A percentile compares a stretch with the other conserved stretches of the same genome.
Evolutionary conservation across 179 eudicot genomes (phyloP).

Genomic region (Silene coronaria): DNA sequence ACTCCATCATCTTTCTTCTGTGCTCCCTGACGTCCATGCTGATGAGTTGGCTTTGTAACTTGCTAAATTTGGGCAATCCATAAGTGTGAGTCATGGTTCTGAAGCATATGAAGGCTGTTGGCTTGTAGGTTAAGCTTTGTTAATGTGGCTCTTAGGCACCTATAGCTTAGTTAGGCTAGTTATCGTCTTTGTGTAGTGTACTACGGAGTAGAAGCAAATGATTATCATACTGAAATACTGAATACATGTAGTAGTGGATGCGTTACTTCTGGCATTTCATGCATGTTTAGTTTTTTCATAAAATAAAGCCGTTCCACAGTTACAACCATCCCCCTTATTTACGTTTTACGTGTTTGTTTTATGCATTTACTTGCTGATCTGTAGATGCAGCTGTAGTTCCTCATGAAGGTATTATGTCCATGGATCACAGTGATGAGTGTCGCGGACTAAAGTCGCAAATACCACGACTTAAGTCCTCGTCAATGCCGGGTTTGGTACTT

Average conservation of each 20-base stretch:
- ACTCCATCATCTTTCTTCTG: neutral
- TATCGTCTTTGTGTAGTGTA: neutral
- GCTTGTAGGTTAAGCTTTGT: neutral
- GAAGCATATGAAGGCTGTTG: neutral
- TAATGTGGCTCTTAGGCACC: neutral
- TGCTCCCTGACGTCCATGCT: neutral
- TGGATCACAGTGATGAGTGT: no score
- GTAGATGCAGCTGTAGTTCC: no score
- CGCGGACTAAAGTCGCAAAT: no score
- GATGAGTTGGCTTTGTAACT: neutral
- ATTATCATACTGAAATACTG: neutral
- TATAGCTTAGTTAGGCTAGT: neutral
- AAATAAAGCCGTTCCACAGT: no score
- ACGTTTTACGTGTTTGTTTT: no score
- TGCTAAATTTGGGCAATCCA: neutral
- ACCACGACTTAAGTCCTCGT: no score
- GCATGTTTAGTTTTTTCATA: no score
- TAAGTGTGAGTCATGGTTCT: neutral
- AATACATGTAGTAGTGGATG: neutral
- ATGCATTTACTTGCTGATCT: no score
- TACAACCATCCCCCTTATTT: no score
- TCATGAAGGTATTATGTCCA: no score
- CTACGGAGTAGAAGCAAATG: neutral
- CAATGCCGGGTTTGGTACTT: no score
- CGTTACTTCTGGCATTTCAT: no score